Base-by-base conservation (phyloP, 495 filamentous ascomycete species). In the Cercophora sp. region DNA sequence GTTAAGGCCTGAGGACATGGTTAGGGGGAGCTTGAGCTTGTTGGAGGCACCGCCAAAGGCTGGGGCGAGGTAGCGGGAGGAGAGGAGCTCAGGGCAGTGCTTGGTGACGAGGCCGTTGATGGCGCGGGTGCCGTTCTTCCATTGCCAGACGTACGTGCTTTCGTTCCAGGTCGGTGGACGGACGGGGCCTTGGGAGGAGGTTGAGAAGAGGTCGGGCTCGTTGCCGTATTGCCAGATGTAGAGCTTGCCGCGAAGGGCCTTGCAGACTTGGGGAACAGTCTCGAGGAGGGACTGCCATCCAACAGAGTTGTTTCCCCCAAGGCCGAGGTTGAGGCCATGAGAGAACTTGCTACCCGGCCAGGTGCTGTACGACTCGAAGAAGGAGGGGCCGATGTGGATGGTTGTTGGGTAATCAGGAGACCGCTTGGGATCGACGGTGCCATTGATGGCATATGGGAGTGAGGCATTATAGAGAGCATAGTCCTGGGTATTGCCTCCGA, bases 221-320 rank as follows among this genome's bases (percentile, higher is more conserved):
- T 88, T 87, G 13, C 83, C 85, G 56, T 84, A 76, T 48, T 82
- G 78, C 82, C 81, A 86, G 50, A 68, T 66, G 20, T 78, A 69
- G 15, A 86, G 63, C 45, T 67, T 77, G 13, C 70, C 76, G 25
- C 68, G 61, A 4, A 85, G 61, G 8, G 80, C 79, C 54, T 80
- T 80, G 66, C 85, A 88, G 8, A 75, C 84, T 24, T 82, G 61
- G 0, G 78, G 70, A 0, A 79, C 82, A 0, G 81, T 81, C 11
- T 73, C 72, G 4, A 81, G 57, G 3, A 85, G 65, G 4, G 71
- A 77, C n/a, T 78, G 64, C 63, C 76, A 75, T 1, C 72, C 76
- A 8, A 50, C 66, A 0, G 76, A 75, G 16, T 70, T 72, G 59
- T 85, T 86, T 9, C 72, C 75, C 18, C 76, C 83, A 9, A 78